Base-by-base conservation (phyloP, 805 yeast genomes). In the Teunomyces kruisii region DNA sequence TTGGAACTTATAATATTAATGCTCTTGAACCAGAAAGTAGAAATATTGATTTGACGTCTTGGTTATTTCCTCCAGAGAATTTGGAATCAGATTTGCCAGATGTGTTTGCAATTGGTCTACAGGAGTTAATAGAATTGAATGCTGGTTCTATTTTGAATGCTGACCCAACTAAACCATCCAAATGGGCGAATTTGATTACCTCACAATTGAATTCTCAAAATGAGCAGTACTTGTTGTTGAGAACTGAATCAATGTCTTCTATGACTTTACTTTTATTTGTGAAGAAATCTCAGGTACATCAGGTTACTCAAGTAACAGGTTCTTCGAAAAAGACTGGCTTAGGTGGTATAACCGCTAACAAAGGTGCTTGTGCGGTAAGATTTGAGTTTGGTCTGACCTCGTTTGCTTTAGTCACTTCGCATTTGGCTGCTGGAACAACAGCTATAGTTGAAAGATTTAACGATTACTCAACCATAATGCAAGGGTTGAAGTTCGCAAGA, bases 341-440 rank as follows among this genome's bases (percentile, higher is more conserved):
- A 44, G 97, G 97, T 31, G 99, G 99, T 37, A 92, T 94, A 70
- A 81, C 98, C 0, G 99, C 97, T 13, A 92, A 94, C 62, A 92
- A 92, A 64, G 99, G 99, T 37, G 97, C 95, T 3, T 95, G 91
- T 48, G 97, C 96, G 0, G 88, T 94, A 12, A 76, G 97, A 49
- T 87, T 92, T 65, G 80, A 85, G 41, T 88, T 78, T 63, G 55
- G 53, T 5, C 49, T 46, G 37, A 51, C 55, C 3, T 49, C 64
- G 1, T 84, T 90, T 57, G 90, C 95, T 51, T 80, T 90, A 58
- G 43, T 94, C 22, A 92, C 94, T 42, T 87, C 95, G 0, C 99
- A 94, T 69, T 69, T 94, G 53, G 96, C 99, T 0, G 97, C 99
- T 0, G 99, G 99, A 1, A 77, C 81, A 16, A 75, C 74, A 35